These are phyloP conservation scores for Skeletonema costatum DNA, from an alignment of 108 stramenopile species.

Conservation along the genomic window DNA sequence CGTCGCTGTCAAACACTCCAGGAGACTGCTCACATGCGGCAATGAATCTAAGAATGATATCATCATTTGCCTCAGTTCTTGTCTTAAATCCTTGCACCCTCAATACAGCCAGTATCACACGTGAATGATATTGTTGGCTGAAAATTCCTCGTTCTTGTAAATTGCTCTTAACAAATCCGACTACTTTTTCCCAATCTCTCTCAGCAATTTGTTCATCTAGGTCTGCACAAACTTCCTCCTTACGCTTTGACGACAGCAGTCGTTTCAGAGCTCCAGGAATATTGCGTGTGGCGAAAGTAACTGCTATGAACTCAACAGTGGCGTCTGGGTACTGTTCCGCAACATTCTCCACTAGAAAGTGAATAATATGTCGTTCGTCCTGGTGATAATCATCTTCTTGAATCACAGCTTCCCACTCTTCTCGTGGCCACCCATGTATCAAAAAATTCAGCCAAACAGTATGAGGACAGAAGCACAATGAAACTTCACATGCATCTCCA, in stretches of 20 bases:
- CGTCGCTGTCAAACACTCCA: too few relatives aligned
- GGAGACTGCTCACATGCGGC: too few relatives aligned
- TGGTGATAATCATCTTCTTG: neutral
- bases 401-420: neutral
- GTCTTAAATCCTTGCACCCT: too few relatives aligned
- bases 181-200: too few relatives aligned
- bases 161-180: too few relatives aligned
- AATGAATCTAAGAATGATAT: too few relatives aligned
- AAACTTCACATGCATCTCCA: neutral
- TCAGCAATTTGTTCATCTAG: neutral
- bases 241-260: neutral
- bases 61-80: too few relatives aligned
- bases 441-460: neutral
- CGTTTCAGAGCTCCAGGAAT: constrained; percentile 10
- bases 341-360: neutral
- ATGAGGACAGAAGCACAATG: neutral
- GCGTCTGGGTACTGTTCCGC: neutral
- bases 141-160: too few relatives aligned
- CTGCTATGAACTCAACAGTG: neutral
- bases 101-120: too few relatives aligned
- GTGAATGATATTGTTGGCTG: too few relatives aligned
- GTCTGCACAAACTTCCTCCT: neutral
- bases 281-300: neutral
- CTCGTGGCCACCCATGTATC: constrained; percentile 2
- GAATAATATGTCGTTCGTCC: neutral